phyloP scores from a whole-genome alignment of 768 basidiomycete species.

The Lactarius evosmus region DNA sequence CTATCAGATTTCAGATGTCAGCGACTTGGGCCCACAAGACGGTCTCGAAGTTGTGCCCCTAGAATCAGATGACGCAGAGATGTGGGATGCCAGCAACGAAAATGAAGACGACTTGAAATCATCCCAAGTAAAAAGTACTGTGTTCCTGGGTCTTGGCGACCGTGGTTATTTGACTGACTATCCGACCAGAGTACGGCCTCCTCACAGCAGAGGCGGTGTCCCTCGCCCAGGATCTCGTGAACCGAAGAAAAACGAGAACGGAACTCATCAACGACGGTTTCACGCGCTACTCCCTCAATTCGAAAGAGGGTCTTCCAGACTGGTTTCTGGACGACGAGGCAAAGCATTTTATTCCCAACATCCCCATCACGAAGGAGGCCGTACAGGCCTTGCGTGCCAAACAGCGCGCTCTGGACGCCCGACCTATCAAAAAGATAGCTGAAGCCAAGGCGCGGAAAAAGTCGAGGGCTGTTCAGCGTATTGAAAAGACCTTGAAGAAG shows the following conservation, averaged over 20 bases:
- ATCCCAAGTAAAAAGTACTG: constrained; percentile 64
- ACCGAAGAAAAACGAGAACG: constrained; percentile 84
- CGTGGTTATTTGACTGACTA: constrained; percentile 1
- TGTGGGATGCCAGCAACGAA: constrained; percentile 82
- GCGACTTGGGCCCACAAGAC: constrained; percentile 43
- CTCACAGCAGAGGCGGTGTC: constrained; percentile 88
- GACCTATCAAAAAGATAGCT: constrained; percentile 98
- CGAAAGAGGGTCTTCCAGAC: constrained; percentile 85
- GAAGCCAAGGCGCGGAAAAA: constrained; percentile 99
- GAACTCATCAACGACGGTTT: constrained; percentile 94
- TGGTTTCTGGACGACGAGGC: constrained; percentile 99
- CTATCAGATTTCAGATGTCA: constrained; percentile 8
- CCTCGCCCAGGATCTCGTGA: constrained; percentile 86
- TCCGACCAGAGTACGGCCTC: constrained; percentile 66
- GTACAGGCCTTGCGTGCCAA: constrained; percentile 79
- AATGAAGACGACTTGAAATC: constrained; percentile 67
- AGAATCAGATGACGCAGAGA: constrained; percentile 50
- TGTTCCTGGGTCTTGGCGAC: constrained; percentile 1
- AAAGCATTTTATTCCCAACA: constrained; percentile 88
- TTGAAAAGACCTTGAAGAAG: constrained; percentile 94
- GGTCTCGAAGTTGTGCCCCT: constrained; percentile 78
- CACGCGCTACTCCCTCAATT: constrained; percentile 86
- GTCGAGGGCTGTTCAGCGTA: constrained; percentile 73
- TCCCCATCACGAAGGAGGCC: constrained; percentile 97
- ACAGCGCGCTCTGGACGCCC: constrained; percentile 90